phyloP scores from a whole-genome alignment of 2,329 filamentous ascomycete species.

The Colletotrichum sp. region DNA sequence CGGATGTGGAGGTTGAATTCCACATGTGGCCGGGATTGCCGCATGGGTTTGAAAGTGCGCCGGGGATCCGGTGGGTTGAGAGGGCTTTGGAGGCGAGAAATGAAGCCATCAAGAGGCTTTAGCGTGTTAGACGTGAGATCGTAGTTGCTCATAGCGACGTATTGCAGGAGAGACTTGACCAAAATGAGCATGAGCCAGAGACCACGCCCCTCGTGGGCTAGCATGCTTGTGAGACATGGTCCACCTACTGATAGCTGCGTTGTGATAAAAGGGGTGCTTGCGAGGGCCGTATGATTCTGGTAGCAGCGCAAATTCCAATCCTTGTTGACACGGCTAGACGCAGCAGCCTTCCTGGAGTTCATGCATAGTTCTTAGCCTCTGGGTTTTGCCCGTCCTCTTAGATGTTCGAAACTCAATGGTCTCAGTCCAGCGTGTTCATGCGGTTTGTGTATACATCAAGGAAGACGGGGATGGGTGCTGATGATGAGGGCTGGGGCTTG shows the following conservation, averaged over 20 bases:
- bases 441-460: accelerated
- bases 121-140: background rate
- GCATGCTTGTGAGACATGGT: background rate
- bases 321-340: background rate
- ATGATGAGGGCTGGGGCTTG: accelerated
- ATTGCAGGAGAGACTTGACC: background rate
- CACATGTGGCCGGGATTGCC: slow-evolving; percentile 45
- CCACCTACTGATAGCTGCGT: background rate
- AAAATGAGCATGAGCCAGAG: background rate
- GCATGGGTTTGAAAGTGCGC: slow-evolving; percentile 38
- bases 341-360: background rate
- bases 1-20: slow-evolving; percentile 40
- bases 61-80: slow-evolving; percentile 20
- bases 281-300: background rate
- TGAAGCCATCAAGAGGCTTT: slow-evolving; percentile 12
- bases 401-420: background rate
- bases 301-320: background rate
- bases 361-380: background rate
- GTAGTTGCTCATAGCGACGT: background rate
- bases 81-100: slow-evolving; percentile 27
- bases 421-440: background rate
- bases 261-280: background rate
- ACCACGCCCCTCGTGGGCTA: no score
- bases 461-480: accelerated
- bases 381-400: accelerated